Evolutionary conservation across 805 yeast species (phyloP), one percentile per base, ranked within the genome.

Genomic region (Cyberlindnera mycetangii): DNA sequence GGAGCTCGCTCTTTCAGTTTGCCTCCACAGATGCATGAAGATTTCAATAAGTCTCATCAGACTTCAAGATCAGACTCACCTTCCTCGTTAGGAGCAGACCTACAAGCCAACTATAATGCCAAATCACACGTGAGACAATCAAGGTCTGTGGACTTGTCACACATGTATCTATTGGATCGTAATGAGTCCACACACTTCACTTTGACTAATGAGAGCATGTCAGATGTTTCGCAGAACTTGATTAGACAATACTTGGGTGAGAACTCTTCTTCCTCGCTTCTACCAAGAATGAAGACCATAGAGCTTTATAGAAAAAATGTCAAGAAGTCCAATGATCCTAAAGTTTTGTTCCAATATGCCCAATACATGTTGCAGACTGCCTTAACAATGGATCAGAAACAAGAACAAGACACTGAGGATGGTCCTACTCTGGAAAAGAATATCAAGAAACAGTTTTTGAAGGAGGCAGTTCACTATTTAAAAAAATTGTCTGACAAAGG

Each of bases 351-450:
- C 64, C 89, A 89, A 58, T 89, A 87, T 61, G 97, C 97, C 1
- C 93, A 89, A 65, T 88, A 85, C 62, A 83, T 87, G 82, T 68
- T 89, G 41, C 92, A 87, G 62, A 85, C 95, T 1, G 96, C 95
- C 1, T 71, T 90, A 41, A 67, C 84, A 16, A 72, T 84, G 48
- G 80, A 68, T 12, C 44, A 60, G 6, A 42, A 54, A 1, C 39
- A 25, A 7, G 24, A 40, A 9, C 24, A 33, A 24, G 42, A 42
- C 2, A 16, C 42, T 4, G 32, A 33, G 7, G 19, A 15, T n/a
- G 41, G 20, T 12, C 11, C 37, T 10, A 33, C 31, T 12, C 65
- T 75, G 59, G 56, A 69, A 41, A 56, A 50, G 12, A 65, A 66
- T 18, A 67, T 78, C 58, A 76, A 74, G 53, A 68, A 68, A 32